Evolutionary conservation across 306 rosid genomes (phyloP).

Genomic region (Acacia acuminata): DNA sequence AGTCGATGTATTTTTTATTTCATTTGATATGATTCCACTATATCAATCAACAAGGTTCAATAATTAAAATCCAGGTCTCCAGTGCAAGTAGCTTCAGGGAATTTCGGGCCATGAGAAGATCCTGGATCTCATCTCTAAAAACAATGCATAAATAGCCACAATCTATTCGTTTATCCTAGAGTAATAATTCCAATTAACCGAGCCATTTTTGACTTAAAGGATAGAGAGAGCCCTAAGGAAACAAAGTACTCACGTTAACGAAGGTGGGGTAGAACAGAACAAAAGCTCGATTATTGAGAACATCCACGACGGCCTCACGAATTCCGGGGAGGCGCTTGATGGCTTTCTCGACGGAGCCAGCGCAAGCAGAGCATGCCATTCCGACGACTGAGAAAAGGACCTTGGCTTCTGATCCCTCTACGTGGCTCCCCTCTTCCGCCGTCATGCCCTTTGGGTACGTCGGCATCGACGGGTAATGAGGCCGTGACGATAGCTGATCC

Average conservation of each 20-base stretch:
- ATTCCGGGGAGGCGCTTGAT: constrained; percentile 80
- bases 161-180: not conserved
- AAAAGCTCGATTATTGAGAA: constrained; percentile 67
- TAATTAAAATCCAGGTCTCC: not conserved
- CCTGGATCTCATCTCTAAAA: not conserved
- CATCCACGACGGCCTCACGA: constrained; percentile 66
- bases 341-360: constrained; percentile 72
- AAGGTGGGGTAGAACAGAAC: constrained; percentile 59
- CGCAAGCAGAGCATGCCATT: constrained; percentile 80
- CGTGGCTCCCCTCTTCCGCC: constrained; percentile 1
- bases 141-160: not conserved
- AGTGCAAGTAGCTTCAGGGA: not conserved
- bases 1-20: not conserved
- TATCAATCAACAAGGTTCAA: not conserved
- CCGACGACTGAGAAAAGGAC: constrained; percentile 66
- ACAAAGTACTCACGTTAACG: constrained; percentile 49
- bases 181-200: not conserved
- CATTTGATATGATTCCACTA: not conserved
- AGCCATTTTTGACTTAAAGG: not conserved
- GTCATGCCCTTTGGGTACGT: constrained; percentile 51
- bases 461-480: constrained; percentile 81
- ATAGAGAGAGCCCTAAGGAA: not conserved
- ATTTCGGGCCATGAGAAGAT: not conserved
- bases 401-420: constrained; percentile 35
- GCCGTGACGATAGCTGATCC: constrained; percentile 41